Percentiles rank a stretch among this genome's conserved stretches.
Evolutionary conservation across 441 rosid species (phyloP).

Genomic region (Mallotus repandus): DNA sequence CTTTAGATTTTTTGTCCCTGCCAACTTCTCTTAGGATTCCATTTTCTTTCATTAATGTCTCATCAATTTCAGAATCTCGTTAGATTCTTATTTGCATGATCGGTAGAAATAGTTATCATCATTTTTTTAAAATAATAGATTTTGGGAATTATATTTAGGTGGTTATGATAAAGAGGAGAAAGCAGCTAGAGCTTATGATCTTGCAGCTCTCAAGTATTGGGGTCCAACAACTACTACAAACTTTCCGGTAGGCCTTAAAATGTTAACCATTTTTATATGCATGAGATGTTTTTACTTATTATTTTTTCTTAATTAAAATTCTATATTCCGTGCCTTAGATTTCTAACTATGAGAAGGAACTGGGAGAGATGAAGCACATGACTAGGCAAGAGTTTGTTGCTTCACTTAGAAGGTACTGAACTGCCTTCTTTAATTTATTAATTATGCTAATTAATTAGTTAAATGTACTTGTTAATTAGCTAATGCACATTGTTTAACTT

Average conservation of each 20-base stretch:
- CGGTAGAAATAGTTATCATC: neutral
- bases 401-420: constrained; percentile 67
- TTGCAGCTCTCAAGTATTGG: constrained; percentile 98
- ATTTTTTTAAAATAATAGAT: neutral
- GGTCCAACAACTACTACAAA: constrained; percentile 91
- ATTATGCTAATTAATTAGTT: neutral
- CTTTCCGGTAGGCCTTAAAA: constrained; percentile 51
- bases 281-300: neutral
- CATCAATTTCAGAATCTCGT: constrained; percentile 16
- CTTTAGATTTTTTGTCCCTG: constrained; percentile 26
- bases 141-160: constrained; percentile 31
- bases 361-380: constrained; percentile 86
- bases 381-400: constrained; percentile 93
- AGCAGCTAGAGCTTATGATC: constrained; percentile 96
- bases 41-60: constrained; percentile 18
- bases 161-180: constrained; percentile 97
- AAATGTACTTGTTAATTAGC: neutral
- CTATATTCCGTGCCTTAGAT: constrained; percentile 33
- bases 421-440: neutral
- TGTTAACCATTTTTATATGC: neutral
- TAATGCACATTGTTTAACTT: neutral
- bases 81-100: constrained; percentile 3
- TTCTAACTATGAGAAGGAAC: constrained; percentile 72
- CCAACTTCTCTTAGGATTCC: constrained; percentile 2
- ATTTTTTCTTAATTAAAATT: neutral